Conservation (phyloP, 805 yeast species). For the Candida tallmaniae region DNA sequence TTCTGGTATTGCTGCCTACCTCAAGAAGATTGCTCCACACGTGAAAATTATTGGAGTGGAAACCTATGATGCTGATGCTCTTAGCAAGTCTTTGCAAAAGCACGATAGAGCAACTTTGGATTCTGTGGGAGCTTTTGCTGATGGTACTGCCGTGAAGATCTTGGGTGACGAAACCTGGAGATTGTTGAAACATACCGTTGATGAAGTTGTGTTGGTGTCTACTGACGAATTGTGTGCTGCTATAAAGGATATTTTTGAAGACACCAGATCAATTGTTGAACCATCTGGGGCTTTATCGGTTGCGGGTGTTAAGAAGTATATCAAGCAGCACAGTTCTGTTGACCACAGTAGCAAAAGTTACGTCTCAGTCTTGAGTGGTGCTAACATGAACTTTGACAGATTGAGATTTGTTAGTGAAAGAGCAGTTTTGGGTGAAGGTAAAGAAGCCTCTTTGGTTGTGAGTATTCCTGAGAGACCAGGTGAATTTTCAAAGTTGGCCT, state of each 20-base stretch:
- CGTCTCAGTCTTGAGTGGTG: slow-evolving; percentile 88
- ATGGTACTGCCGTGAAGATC: slow-evolving; percentile 92
- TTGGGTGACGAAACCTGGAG: slow-evolving; percentile 91
- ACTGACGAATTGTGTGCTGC: slow-evolving; percentile 97
- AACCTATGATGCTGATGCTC: slow-evolving; percentile 93
- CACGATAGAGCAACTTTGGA: slow-evolving; percentile 53
- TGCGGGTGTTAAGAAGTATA: slow-evolving; percentile 88
- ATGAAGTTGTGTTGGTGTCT: slow-evolving; percentile 77
- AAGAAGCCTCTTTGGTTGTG: slow-evolving; percentile 86
- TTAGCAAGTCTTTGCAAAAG: slow-evolving; percentile 61
- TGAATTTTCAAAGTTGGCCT: slow-evolving; percentile 73
- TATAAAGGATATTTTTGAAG: slow-evolving; percentile 93
- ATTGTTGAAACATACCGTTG: slow-evolving; percentile 72
- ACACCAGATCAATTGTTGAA: slow-evolving; percentile 88
- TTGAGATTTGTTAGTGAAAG: slow-evolving; percentile 94
- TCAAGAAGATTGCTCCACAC: slow-evolving; percentile 97
- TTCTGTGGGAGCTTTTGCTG: slow-evolving; percentile 95
- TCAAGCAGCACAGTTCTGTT: slow-evolving; percentile 61
- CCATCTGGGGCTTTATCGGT: slow-evolving; percentile 97
- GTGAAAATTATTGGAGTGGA: slow-evolving; percentile 94
- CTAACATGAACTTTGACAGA: slow-evolving; percentile 97
- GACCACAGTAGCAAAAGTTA: slow-evolving; percentile 69
- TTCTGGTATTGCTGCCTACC: slow-evolving; percentile 85
- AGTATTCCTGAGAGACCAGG: slow-evolving; percentile 94
- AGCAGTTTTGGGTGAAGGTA: slow-evolving; percentile 97